Percentiles rank a stretch among this genome's conserved stretches.
Conservation (phyloP, 2,329 filamentous ascomycete genomes). For the Fusarium brevicatenulatum region DNA sequence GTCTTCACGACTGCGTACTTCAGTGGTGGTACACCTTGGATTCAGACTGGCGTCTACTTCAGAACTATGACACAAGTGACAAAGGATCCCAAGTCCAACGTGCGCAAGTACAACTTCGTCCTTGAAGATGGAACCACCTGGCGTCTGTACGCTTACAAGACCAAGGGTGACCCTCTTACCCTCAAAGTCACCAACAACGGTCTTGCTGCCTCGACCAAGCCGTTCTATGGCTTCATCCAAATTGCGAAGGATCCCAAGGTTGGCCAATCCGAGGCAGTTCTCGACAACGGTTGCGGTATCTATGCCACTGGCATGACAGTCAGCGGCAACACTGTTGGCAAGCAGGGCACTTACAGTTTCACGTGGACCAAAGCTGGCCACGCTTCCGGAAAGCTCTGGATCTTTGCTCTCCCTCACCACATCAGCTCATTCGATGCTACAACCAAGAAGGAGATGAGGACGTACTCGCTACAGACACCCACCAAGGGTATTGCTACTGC, state of each 20-base stretch:
- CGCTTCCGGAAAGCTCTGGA: constrained; percentile 69
- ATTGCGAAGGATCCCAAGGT: constrained; percentile 78
- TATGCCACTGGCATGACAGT: constrained; percentile 75
- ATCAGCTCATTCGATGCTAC: constrained; percentile 74
- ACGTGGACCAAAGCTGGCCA: constrained; percentile 77
- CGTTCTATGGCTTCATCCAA: constrained; percentile 84
- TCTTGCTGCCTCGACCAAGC: constrained; percentile 69
- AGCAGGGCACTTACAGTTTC: constrained; percentile 77
- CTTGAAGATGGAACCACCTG: constrained; percentile 80
- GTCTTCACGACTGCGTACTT: constrained; percentile 85
- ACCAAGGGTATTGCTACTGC: constrained; percentile 85
- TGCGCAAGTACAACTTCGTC: constrained; percentile 79
- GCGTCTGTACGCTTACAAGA: constrained; percentile 80
- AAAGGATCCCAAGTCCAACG: constrained; percentile 67
- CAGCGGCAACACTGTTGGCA: constrained; percentile 68
- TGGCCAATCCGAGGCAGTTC: constrained; percentile 68
- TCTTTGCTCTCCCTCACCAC: constrained; percentile 92
- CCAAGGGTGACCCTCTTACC: constrained; percentile 68
- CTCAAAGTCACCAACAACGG: constrained; percentile 75
- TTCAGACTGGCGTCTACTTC: constrained; percentile 82
- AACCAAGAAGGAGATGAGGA: constrained; percentile 61
- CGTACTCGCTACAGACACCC: constrained; percentile 76
- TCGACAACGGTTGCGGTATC: constrained; percentile 79
- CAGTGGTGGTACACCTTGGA: constrained; percentile 72
- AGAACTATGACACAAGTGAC: constrained; percentile 68